Evolutionary conservation across 1,284 basidiomycete species (phyloP).

Genomic region (Ustilago xerochloae): DNA sequence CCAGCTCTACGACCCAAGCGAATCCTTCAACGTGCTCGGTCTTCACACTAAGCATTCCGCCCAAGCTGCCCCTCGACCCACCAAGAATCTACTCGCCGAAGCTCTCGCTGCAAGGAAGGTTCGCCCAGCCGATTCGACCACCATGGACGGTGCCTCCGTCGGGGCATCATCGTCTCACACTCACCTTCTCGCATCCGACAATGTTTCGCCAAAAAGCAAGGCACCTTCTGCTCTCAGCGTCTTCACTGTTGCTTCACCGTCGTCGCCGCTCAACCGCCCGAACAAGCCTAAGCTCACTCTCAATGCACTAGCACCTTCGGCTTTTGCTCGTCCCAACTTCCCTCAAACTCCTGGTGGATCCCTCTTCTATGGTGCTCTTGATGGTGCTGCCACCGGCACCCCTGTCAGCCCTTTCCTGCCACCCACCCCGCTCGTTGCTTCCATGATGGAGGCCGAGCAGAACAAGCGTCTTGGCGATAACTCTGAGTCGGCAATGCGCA

Average conservation of each 20-base stretch:
- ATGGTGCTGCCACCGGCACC: conserved; percentile 57
- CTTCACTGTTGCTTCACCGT: conserved; percentile 9
- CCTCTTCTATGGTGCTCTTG: conserved; percentile 55
- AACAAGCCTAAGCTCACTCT: conserved; percentile 42
- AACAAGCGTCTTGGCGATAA: conserved; percentile 12
- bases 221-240: not conserved
- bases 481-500: conserved; percentile 4
- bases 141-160: not conserved
- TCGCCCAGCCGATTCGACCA: conserved; percentile 5
- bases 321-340: conserved; percentile 43
- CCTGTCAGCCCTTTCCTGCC: conserved; percentile 62
- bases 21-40: conserved; percentile 31
- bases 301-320: conserved; percentile 28
- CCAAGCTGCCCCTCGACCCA: conserved; percentile 11
- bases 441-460: conserved; percentile 51
- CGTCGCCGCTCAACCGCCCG: conserved; percentile 34
- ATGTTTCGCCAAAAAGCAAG: conserved; percentile 29
- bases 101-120: conserved; percentile 32
- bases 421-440: conserved; percentile 55
- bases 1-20: conserved; percentile 33
- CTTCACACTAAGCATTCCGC: conserved; percentile 24
- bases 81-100: conserved; percentile 38
- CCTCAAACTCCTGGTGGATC: conserved; percentile 60
- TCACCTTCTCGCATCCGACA: not conserved
- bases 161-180: conserved; percentile 3